Evolutionary conservation across 305 asterid genomes (phyloP), one percentile per base, ranked within the genome.

Genomic region (Fraxinus velutina): DNA sequence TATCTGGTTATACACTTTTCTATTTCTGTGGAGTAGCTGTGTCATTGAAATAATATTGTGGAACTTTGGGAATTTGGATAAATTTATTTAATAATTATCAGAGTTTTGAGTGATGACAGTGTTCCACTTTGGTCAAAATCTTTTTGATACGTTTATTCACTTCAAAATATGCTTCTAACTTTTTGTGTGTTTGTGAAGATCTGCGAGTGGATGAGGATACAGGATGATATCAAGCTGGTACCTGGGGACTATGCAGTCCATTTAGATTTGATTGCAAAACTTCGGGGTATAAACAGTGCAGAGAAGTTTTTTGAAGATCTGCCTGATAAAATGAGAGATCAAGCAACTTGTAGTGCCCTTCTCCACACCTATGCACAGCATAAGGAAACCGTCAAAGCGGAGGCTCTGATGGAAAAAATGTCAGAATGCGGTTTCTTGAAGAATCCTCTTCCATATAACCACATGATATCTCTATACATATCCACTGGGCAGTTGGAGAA

Each of bases 211-310:
- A 93, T 93, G 99, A 85, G 78, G 86, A 76, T 80, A 9, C 99
- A 92, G 83, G 91, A 91, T 75, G 97, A 93, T 84, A 84, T 95
- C 83, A 84, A 91, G 87, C 91, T 95, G 19, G 80, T 90, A 72
- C 82, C 97, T 6, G 99, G 99, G 76, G 99, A 95, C 75, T 95
- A 90, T 79, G 98, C 98, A 73, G 90, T 95, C 80, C 98, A 95
- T 80, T 87, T 95, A 86, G 98, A 95, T 86, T 86, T 95, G 88
- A 89, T 93, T 81, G 94, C 97, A 1, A 95, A 95, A 87, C 84
- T 95, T 34, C 93, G 96, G 13, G 98, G 99, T 36, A 60, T 92
- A 83, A 86, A 89, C 71, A 93, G 94, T 7, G 98, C 99, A 0
- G 98, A 92, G 36, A 95, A 90, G 89, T 95, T 93, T 66, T 95